Conservation (phyloP, 1,284 basidiomycete species). For the Cryptococcus maquisensis region DNA sequence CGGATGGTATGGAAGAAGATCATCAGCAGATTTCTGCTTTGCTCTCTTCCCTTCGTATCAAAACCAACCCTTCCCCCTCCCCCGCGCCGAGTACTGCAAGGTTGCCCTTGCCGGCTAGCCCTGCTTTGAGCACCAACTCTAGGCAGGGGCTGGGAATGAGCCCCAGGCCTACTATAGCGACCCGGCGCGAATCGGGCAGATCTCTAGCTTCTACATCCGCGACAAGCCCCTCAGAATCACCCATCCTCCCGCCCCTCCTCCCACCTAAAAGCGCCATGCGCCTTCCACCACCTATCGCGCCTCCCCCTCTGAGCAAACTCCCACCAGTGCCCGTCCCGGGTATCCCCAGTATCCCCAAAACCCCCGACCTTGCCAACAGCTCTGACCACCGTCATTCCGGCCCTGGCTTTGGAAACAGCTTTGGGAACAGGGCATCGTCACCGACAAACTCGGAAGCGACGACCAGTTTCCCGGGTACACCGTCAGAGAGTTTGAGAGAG, state of each 20-base stretch:
- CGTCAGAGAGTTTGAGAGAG: conserved; percentile 26
- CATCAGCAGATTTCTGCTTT: conserved; percentile 14
- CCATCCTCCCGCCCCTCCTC: not conserved
- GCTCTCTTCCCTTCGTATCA: conserved; percentile 12
- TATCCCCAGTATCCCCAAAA: not conserved
- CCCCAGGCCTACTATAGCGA: not conserved
- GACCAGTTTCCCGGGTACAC: conserved; percentile 28
- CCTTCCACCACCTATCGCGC: not conserved
- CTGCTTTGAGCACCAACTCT: too few species aligned
- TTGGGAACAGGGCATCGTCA: conserved; percentile 20
- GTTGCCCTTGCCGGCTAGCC: too few species aligned
- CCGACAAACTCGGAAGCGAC: conserved; percentile 35
- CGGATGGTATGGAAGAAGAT: not conserved
- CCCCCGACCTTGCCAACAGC: not conserved
- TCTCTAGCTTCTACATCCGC: not conserved
- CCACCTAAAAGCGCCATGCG: not conserved
- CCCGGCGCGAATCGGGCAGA: not conserved
- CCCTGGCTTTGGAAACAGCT: too few species aligned
- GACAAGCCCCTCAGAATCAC: not conserved
- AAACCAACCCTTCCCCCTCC: not conserved
- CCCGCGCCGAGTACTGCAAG: not conserved
- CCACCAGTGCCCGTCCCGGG: conserved; percentile 12
- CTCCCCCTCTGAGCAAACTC: not conserved
- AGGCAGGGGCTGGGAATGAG: too few species aligned
- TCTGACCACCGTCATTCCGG: not conserved